Evolutionary conservation across 139 green algal species (phyloP).

Genomic region (Zygnema circumcarinatum): DNA sequence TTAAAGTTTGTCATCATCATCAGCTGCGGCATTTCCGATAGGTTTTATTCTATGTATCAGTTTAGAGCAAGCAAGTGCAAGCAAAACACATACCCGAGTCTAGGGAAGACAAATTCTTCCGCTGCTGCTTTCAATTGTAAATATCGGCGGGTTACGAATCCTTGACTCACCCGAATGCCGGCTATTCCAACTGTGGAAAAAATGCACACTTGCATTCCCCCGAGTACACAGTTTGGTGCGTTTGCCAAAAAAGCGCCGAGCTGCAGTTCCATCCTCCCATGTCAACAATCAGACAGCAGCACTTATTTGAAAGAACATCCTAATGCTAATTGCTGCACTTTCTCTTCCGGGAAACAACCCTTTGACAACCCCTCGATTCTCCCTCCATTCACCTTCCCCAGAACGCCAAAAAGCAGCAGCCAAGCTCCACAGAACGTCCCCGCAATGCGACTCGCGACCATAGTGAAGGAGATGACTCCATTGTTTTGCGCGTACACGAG

Average conservation of each 20-base stretch:
- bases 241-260: too few species aligned
- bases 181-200: constrained; percentile 60
- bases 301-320: too few species aligned
- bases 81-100: too few species aligned
- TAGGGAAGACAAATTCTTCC: too few species aligned
- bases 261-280: too few species aligned
- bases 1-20: constrained; percentile 24
- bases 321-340: background rate
- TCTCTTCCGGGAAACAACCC: constrained; percentile 72
- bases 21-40: constrained; percentile 33
- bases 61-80: too few species aligned
- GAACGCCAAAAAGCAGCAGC: constrained; percentile 59
- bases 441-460: background rate
- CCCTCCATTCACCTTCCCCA: constrained; percentile 72
- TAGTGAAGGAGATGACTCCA: constrained; percentile 33
- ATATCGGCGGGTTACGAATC: too few species aligned
- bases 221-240: constrained; percentile 72
- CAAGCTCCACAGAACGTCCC: constrained; percentile 61
- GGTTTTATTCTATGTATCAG: too few species aligned
- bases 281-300: too few species aligned
- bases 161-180: too few species aligned
- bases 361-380: too few species aligned
- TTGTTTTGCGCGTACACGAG: constrained; percentile 42
- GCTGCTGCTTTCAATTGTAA: too few species aligned
- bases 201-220: constrained; percentile 71